Evolutionary conservation across 768 basidiomycete species (phyloP), one percentile per base, ranked within the genome.

Genomic region (Boletus eberwhitei): DNA sequence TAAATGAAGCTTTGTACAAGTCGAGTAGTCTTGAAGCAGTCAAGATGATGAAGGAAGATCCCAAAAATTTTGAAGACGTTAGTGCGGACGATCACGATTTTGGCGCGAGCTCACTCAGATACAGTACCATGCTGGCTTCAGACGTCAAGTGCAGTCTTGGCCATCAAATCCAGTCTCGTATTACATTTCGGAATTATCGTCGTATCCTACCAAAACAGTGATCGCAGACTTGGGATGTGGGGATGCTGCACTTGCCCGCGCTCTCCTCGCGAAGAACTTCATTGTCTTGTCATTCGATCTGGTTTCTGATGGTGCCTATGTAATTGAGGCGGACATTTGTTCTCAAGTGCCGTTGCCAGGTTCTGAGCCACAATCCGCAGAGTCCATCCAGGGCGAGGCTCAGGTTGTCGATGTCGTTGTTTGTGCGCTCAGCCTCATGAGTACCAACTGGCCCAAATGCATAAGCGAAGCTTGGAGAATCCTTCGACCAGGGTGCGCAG

Each of bases 141-240:
- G 94, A 22, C 83, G 84, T 53, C 93, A 98, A 75, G 93, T 96
- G 2, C 81, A 87, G 48, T 84, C 86, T 3, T 98, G 97, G 97
- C 96, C 96, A 2, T 85, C 85, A 8, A 96, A 97, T 65, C 96
- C 97, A 1, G 86, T 96, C n/a, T 77, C 87, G 31, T 80, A 89
- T 67, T 93, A 94, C 69, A 82, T 88, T 50, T 76, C 80, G 4
- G 60, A 71, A 16, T 77, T 98, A 47, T 81, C 84, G 0, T 71
- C 79, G 2, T 88, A 86, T 66, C 81, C 91, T 5, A 54, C 75
- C 19, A 79, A 77, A 59, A 84, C 87, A 0, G 77, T 98, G 61
- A 84, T 99, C 47, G 94, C 85, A 34, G 97, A 99, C 73, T 78
- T 99, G 34, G 97, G 97, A 12, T 98, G 94, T 62, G 97, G 97